Conservation (phyloP, 257 asterid species). For the Coffea eugenioides region DNA sequence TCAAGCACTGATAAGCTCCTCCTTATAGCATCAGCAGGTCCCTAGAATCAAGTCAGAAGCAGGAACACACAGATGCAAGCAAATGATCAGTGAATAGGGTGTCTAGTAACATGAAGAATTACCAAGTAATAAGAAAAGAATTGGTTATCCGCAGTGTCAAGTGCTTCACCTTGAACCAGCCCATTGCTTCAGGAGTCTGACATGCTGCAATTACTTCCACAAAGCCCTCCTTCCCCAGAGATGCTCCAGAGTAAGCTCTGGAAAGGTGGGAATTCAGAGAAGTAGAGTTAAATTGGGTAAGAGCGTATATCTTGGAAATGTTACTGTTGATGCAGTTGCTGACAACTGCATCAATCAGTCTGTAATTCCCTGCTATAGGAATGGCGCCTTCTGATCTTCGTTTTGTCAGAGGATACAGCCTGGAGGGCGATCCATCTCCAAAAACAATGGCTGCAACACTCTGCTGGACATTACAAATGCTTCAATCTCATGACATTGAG, state of each 20-base stretch:
- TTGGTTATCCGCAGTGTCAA: neutral
- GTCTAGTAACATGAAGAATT: too few species aligned
- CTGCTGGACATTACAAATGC: constrained; percentile 57
- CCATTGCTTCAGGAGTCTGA: constrained; percentile 71
- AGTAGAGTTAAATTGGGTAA: constrained; percentile 85
- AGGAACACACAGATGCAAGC: neutral
- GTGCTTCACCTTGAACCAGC: constrained; percentile 70
- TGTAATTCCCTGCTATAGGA: constrained; percentile 84
- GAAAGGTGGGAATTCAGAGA: constrained; percentile 89
- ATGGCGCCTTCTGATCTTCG: constrained; percentile 77
- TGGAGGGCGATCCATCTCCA: constrained; percentile 70
- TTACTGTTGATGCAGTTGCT: constrained; percentile 94
- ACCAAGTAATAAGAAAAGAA: neutral
- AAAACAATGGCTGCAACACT: constrained; percentile 93
- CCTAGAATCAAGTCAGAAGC: constrained; percentile 33
- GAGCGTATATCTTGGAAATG: constrained; percentile 72
- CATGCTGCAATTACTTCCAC: constrained; percentile 86
- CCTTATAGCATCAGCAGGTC: constrained; percentile 88
- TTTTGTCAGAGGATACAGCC: constrained; percentile 77
- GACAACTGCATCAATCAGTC: constrained; percentile 74
- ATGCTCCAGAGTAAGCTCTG: constrained; percentile 65
- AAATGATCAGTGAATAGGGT: neutral
- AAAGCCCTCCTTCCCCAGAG: constrained; percentile 53
- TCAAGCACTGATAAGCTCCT: constrained; percentile 76
- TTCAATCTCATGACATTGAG: constrained; percentile 10